Base-by-base conservation (phyloP, 257 asterid species). In the Prunella vulgaris region DNA sequence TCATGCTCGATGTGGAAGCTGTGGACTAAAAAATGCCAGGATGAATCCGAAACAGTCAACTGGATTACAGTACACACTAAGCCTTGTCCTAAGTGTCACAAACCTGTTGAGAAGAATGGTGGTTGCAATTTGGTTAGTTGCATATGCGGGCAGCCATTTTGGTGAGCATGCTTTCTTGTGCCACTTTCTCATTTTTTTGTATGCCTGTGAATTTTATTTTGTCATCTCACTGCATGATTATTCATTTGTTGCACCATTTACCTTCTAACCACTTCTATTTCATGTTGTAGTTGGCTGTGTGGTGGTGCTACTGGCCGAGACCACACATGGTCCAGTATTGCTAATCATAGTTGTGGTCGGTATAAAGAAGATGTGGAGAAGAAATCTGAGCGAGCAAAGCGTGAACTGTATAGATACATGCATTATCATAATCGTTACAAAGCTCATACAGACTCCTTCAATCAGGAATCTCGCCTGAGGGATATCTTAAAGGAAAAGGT, bases 331-430 rank as follows among this genome's bases (percentile, higher is more conserved):
- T 71, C 91, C 37, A 62, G 15, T 62, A 88, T 88, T 61, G 78
- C 85, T 74, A 85, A 93, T 76, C 97, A 91, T 76, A 88, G 91
- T 49, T 93, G 98, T 78, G 98, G 98, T 75, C 96, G 96, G 51
- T 93, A 85, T 66, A 87, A 84, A 78, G 97, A 86, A 85, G 95
- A 84, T 20, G 17, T 66, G 17, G 85, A 74, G 64, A 88, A 87
- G 74, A 82, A 79, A 61, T 85, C 95, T 24, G 90, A 81, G 79
- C 84, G 82, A 65, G 98, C 94, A 57, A 90, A 88, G 83, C 82
- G 89, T 46, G 96, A 90, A 75, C 94, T 90, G 60, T 81, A 82
- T 57, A 84, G 97, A 52, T 93, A 93, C 79, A 86, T 88, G 92
- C 98, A 93, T 73, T 93, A 93, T 75, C 95, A 90, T 74, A 90